Evolutionary conservation across 2,329 filamentous ascomycete genomes (phyloP).

Genomic region (Epichloe coenophiala): DNA sequence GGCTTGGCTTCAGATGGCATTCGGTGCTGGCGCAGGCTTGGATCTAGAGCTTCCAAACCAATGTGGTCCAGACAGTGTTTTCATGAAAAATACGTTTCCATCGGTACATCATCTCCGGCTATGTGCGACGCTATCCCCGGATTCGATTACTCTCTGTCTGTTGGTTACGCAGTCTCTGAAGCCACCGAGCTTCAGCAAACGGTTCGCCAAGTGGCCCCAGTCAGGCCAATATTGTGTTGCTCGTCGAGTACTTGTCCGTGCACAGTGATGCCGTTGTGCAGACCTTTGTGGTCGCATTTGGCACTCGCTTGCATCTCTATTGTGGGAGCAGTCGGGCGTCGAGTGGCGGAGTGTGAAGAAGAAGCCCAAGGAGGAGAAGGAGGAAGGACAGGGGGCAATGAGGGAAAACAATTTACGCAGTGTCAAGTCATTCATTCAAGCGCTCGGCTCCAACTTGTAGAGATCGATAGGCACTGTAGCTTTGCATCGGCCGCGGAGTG

Average conservation of each 20-base stretch:
- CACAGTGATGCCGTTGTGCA: neutral
- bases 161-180: neutral
- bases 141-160: neutral
- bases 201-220: neutral
- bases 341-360: neutral
- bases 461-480: neutral
- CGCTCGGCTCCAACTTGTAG: neutral
- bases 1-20: neutral
- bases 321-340: neutral
- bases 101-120: neutral
- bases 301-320: neutral
- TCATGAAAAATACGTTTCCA: neutral
- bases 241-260: neutral
- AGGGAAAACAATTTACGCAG: neutral
- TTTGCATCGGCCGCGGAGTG: neutral
- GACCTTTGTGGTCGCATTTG: neutral
- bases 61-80: neutral
- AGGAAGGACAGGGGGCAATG: no score
- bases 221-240: neutral
- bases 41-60: neutral
- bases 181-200: neutral
- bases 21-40: neutral
- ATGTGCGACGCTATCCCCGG: neutral
- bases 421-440: neutral
- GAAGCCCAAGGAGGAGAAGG: neutral